Evolutionary conservation across 2,329 filamentous ascomycete species (phyloP), one percentile per base, ranked within the genome.

Genomic region (Arthrobotrys entomopaga): DNA sequence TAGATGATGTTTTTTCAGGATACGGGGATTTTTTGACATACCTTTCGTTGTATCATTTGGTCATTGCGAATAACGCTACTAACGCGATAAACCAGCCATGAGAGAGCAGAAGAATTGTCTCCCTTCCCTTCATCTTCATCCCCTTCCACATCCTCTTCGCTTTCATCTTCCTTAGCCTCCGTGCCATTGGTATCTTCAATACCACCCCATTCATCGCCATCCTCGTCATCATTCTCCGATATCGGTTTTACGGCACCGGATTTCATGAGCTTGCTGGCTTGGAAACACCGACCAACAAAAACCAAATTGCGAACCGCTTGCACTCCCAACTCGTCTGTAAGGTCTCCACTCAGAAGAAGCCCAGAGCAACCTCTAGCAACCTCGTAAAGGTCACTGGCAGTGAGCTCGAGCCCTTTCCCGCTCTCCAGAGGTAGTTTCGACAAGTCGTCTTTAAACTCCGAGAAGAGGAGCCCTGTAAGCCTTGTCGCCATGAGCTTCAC

Each of bases 301-400:
- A 94, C 85, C 40, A 97, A 84, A 76, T 97, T 92, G 77, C 92
- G 90, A 2, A 91, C 88, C 11, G 89, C 89, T 80, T 96, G 92
- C 48, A 87, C 85, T 0, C 91, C 91, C n/a, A 98, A 84, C 8
- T 88, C 85, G 79, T 95, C 90, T 15, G 89, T 88, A 6, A 94
- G 81, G 59, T 86, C 86, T 0, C 86, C 84, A 0, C 87, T 87
- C 54, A 87, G 87, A 50, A 97, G 82, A 53, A 84, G 74, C 83
- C 81, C 73, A 88, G 74, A 85, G 87, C 81, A 85, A 86, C 80
- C 83, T 87, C 81, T 83, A 81, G 82, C 85, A 22, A 88, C 80
- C 53, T 85, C 82, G 15, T 87, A 81, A 83, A 96, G 87, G 67
- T 89, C 88, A 2, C 87, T 85, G 11, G 85, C 85, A 29, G 86